Percentiles rank a stretch among this genome's conserved stretches.
phyloP scores from a whole-genome alignment of 495 filamentous ascomycete species.

The Hypoxylon cercidicola region DNA sequence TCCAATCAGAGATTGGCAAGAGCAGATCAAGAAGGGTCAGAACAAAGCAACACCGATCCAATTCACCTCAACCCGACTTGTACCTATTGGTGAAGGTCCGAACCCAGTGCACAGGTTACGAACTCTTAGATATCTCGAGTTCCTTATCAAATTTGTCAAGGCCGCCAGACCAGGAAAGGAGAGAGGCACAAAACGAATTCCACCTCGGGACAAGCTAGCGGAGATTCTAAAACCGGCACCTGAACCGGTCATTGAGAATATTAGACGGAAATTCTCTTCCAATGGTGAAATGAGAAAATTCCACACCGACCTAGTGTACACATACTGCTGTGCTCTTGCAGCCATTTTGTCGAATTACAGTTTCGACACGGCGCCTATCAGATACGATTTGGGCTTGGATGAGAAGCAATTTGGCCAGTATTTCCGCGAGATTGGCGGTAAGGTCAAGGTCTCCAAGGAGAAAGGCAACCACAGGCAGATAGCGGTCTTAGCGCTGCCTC shows the following conservation, averaged over 20 bases:
- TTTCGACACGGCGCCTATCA: conserved; percentile 78
- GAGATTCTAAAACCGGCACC: conserved; percentile 61
- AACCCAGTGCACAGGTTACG: conserved; percentile 68
- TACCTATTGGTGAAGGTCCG: conserved; percentile 63
- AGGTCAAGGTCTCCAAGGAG: conserved; percentile 61
- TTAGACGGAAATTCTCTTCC: conserved; percentile 76
- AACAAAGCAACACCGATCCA: conserved; percentile 67
- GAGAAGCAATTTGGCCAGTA: conserved; percentile 70
- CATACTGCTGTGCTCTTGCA: conserved; percentile 73
- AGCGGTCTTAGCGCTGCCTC: conserved; percentile 78
- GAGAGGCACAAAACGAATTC: conserved; percentile 52
- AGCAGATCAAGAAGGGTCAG: conserved; percentile 67
- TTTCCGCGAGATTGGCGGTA: conserved; percentile 86
- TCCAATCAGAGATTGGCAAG: conserved; percentile 78
- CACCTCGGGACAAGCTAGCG: conserved; percentile 61
- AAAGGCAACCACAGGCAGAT: conserved; percentile 63
- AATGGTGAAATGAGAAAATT: conserved; percentile 67
- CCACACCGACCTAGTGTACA: conserved; percentile 71
- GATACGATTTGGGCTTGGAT: conserved; percentile 82
- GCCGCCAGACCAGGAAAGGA: conserved; percentile 50
- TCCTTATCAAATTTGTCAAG: conserved; percentile 70
- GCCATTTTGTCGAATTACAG: conserved; percentile 80
- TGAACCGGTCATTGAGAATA: conserved; percentile 71
- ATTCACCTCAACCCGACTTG: conserved; percentile 73
- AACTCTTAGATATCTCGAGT: conserved; percentile 72